Conservation (phyloP, 306 rosid genomes). For the Rosa multiflora region DNA sequence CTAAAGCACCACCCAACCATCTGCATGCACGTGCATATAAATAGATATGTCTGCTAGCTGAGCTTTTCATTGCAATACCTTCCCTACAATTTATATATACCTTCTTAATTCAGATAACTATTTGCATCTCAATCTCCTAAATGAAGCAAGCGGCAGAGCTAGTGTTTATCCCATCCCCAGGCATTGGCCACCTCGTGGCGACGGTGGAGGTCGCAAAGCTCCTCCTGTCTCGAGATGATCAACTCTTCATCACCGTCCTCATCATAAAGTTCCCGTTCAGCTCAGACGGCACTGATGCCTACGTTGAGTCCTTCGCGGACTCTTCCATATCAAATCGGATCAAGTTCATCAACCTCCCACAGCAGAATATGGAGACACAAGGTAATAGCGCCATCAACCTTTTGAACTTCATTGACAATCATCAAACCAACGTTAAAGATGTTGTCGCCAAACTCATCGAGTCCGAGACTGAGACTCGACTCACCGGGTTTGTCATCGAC, state of each 20-base stretch:
- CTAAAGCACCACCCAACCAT: too few relatives aligned
- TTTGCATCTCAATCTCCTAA: neutral
- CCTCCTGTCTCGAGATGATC: slow-evolving; percentile 15
- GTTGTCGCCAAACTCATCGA: slow-evolving; percentile 12
- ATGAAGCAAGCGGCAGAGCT: slow-evolving; percentile 18
- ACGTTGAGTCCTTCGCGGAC: neutral
- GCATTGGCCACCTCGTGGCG: slow-evolving; percentile 20
- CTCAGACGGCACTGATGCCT: neutral
- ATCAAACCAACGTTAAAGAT: slow-evolving; percentile 6
- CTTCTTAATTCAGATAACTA: neutral
- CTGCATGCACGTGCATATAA: too few relatives aligned
- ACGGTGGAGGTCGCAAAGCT: slow-evolving; percentile 27
- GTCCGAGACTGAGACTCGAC: neutral
- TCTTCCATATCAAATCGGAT: neutral
- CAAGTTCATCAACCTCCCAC: slow-evolving; percentile 14
- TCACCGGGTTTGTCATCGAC: slow-evolving; percentile 34
- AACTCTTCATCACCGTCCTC: slow-evolving; percentile 15
- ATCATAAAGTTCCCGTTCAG: slow-evolving; percentile 8
- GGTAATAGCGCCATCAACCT: neutral
- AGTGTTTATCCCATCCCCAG: slow-evolving; percentile 19
- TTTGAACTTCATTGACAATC: neutral
- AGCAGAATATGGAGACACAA: neutral
- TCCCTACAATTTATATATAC: neutral
- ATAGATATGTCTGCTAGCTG: neutral
- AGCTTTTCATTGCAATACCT: neutral